Evolutionary conservation across 768 basidiomycete species (phyloP).

Genomic region (Lyophyllum semitale): DNA sequence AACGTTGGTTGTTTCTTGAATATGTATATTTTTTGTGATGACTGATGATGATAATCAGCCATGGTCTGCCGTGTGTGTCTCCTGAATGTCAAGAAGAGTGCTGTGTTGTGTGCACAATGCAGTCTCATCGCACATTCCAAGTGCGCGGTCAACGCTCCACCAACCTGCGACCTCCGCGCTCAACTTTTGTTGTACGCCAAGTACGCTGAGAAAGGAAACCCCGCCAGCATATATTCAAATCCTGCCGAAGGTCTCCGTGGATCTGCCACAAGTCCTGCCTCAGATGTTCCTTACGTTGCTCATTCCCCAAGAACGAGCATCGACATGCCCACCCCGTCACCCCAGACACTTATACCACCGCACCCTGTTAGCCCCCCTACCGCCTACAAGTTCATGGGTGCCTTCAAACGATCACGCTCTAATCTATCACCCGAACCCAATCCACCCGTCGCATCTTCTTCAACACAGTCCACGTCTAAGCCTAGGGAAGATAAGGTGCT

Average conservation of each 20-base stretch:
- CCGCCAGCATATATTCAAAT: constrained; percentile 53
- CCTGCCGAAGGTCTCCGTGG: constrained; percentile 48
- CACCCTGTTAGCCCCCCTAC: constrained; percentile 48
- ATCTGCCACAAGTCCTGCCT: constrained; percentile 46
- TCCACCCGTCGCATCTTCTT: constrained; percentile 28
- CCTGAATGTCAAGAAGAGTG: constrained; percentile 78
- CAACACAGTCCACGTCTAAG: constrained; percentile 5
- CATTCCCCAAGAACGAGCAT: constrained; percentile 50
- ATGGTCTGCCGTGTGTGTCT: constrained; percentile 87
- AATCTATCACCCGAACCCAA: constrained; percentile 49
- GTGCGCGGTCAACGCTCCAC: constrained; percentile 72
- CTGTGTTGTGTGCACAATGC: constrained; percentile 87
- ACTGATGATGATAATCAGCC: constrained; percentile 46
- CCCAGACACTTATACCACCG: constrained; percentile 28
- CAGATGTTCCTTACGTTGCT: constrained; percentile 57
- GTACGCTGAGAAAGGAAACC: constrained; percentile 70
- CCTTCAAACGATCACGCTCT: constrained; percentile 67
- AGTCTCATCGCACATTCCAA: constrained; percentile 86
- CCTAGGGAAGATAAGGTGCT: constrained; percentile 10
- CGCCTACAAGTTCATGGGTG: constrained; percentile 65
- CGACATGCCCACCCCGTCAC: constrained; percentile 39
- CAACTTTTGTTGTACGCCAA: constrained; percentile 80
- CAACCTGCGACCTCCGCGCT: constrained; percentile 80
- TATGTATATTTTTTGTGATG: constrained; percentile 3
- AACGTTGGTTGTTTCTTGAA: constrained; percentile 58